Evolutionary conservation across 2,329 filamentous ascomycete species (phyloP).

Genomic region (Epichloe uncinata): DNA sequence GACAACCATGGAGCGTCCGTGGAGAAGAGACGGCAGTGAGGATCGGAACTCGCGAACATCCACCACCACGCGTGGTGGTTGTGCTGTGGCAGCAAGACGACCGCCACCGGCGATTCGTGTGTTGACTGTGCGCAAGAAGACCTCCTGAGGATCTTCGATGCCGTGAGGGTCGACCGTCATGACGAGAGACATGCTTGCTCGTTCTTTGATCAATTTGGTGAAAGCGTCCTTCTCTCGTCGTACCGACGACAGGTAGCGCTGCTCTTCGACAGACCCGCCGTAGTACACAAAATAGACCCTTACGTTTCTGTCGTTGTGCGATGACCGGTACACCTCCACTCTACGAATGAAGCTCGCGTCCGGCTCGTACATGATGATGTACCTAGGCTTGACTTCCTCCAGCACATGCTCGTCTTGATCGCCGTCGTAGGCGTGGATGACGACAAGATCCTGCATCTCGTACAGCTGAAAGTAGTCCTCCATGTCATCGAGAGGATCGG

Average conservation of each 20-base stretch:
- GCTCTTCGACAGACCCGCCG: constrained; percentile 85
- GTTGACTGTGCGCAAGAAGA: constrained; percentile 88
- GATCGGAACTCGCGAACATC: constrained; percentile 95
- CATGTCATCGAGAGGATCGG: constrained; percentile 77
- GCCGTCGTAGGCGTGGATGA: constrained; percentile 87
- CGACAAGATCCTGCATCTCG: constrained; percentile 77
- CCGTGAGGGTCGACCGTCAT: constrained; percentile 59
- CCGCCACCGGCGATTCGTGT: constrained; percentile 93
- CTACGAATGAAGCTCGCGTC: constrained; percentile 87
- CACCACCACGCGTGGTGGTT: constrained; percentile 82
- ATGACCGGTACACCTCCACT: constrained; percentile 91
- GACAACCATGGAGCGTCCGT: constrained; percentile 76
- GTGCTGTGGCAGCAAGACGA: constrained; percentile 65
- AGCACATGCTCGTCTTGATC: constrained; percentile 95
- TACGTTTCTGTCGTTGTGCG: constrained; percentile 78
- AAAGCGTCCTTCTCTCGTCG: constrained; percentile 96
- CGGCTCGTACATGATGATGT: constrained; percentile 98
- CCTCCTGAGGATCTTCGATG: constrained; percentile 71
- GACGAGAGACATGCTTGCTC: constrained; percentile 82
- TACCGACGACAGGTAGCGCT: constrained; percentile 78
- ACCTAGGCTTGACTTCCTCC: constrained; percentile 83
- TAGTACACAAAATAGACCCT: constrained; percentile 97
- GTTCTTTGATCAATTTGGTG: constrained; percentile 86
- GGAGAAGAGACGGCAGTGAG: constrained; percentile 77
- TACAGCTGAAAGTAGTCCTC: constrained; percentile 86